Conservation (phyloP, 1,139 yeast species). For the Trichomonascaceae sp. region DNA sequence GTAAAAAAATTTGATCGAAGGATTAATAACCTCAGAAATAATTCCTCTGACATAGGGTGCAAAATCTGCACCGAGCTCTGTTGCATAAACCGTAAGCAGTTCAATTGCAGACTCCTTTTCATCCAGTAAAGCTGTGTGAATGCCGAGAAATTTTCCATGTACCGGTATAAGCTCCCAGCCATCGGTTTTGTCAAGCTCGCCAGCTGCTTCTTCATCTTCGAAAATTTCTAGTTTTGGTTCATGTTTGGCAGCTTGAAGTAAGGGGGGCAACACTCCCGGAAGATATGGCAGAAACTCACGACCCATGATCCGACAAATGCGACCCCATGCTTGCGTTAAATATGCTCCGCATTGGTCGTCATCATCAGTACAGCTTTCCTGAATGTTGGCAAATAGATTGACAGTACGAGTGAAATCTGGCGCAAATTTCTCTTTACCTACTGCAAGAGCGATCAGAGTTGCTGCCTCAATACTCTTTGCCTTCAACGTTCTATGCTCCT, state of each 20-base stretch:
- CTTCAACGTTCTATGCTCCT: slow-evolving; percentile 70
- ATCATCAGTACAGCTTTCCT: slow-evolving; percentile 36
- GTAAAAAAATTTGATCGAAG: slow-evolving; percentile 83
- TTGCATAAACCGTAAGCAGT: slow-evolving; percentile 78
- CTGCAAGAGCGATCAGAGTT: slow-evolving; percentile 92
- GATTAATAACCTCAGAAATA: slow-evolving; percentile 71
- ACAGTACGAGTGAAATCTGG: slow-evolving; percentile 73
- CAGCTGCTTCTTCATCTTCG: slow-evolving; percentile 82
- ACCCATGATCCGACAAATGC: slow-evolving; percentile 82
- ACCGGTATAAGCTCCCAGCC: slow-evolving; percentile 94
- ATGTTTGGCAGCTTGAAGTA: slow-evolving; percentile 77
- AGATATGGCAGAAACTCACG: slow-evolving; percentile 81
- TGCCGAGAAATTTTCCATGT: slow-evolving; percentile 90
- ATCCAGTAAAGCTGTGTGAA: slow-evolving; percentile 85
- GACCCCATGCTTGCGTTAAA: slow-evolving; percentile 94
- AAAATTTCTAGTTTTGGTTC: slow-evolving; percentile 83
- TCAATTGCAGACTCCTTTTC: slow-evolving; percentile 93
- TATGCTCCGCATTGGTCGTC: slow-evolving; percentile 88
- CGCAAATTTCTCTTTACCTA: slow-evolving; percentile 82
- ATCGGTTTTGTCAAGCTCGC: slow-evolving; percentile 73
- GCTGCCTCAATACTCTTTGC: slow-evolving; percentile 97
- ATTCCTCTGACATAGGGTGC: slow-evolving; percentile 78
- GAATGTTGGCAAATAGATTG: slow-evolving; percentile 66
- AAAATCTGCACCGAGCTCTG: slow-evolving; percentile 75
- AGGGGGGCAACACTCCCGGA: slow-evolving; percentile 84